Evolutionary conservation across 108 stramenopile genomes (phyloP).

Genomic region (Cyclotella choctawhatcheeana): DNA sequence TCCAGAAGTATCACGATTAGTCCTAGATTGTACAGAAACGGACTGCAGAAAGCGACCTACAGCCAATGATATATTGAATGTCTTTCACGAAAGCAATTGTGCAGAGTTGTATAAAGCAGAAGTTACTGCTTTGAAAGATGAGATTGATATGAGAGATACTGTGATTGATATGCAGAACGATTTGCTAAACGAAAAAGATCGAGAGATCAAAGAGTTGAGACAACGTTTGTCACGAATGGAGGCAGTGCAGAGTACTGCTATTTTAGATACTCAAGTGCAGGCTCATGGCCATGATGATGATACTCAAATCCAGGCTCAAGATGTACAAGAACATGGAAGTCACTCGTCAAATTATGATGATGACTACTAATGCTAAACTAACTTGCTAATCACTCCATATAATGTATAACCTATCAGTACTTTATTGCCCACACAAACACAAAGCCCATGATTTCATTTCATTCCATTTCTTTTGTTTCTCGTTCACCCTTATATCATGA

Average conservation of each 20-base stretch:
- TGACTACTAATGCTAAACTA: too few species aligned
- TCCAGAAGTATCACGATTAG: constrained; percentile 61
- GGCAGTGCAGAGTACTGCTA: too few species aligned
- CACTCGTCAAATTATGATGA: too few species aligned
- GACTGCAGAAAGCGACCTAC: constrained; percentile 64
- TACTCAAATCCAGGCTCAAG: too few species aligned
- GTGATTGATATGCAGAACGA: constrained; percentile 38
- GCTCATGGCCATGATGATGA: too few species aligned
- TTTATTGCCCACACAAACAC: neutral
- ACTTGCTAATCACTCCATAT: too few species aligned
- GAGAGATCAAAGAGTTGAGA: constrained; percentile 39
- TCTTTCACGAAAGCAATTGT: constrained; percentile 46
- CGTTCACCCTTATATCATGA: constrained; percentile 36
- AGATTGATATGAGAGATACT: constrained; percentile 30
- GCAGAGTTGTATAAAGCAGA: constrained; percentile 37
- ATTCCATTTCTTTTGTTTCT: neutral
- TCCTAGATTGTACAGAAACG: constrained; percentile 69
- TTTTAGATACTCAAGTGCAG: too few species aligned
- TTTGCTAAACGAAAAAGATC: constrained; percentile 51
- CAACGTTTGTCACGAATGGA: constrained; percentile 23
- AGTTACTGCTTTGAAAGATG: constrained; percentile 39
- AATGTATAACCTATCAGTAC: neutral
- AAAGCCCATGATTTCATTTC: neutral
- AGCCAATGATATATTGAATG: constrained; percentile 55
- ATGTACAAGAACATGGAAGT: too few species aligned